Percentiles rank a stretch among this genome's conserved stretches.
Conservation (phyloP, 345 rosid species). For the Erysimum cheiranthoides region DNA sequence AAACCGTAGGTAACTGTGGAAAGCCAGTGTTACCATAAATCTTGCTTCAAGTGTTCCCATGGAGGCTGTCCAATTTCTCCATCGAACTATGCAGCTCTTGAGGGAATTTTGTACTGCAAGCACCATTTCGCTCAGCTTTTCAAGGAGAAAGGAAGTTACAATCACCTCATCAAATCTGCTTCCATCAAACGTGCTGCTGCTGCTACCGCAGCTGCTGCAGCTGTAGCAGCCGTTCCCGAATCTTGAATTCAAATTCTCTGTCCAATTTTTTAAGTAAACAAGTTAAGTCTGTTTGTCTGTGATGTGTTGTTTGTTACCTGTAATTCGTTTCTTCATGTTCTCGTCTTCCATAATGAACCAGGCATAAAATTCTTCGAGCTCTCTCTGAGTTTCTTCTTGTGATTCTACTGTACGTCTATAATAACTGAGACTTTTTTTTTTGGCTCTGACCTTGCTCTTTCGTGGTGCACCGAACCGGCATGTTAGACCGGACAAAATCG, state of each 20-base stretch:
- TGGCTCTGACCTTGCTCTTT: not conserved
- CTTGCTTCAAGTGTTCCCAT: conserved; percentile 95
- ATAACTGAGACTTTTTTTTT: conserved; percentile 13
- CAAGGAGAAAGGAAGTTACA: conserved; percentile 98
- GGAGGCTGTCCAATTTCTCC: conserved; percentile 94
- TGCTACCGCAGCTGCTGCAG: conserved; percentile 66
- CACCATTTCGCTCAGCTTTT: conserved; percentile 98
- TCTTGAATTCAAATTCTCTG: conserved; percentile 45
- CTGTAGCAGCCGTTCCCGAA: conserved; percentile 70
- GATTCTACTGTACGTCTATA: conserved; percentile 1
- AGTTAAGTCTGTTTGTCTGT: conserved; percentile 5
- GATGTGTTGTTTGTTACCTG: not conserved
- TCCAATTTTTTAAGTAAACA: conserved; percentile 16
- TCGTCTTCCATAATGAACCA: conserved; percentile 27
- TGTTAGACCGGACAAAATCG: not conserved
- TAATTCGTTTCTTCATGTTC: conserved; percentile 15
- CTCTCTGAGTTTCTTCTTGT: conserved; percentile 30
- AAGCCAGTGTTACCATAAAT: conserved; percentile 82
- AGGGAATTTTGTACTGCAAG: conserved; percentile 91
- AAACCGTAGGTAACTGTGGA: conserved; percentile 77
- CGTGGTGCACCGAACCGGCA: not conserved
- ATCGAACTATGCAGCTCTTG: conserved; percentile 98
- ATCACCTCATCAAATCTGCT: conserved; percentile 85
- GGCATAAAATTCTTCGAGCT: not conserved
- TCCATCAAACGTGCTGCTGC: conserved; percentile 72